Evolutionary conservation across 2,329 filamentous ascomycete genomes (phyloP).

Genomic region (Leptographium lundbergii): DNA sequence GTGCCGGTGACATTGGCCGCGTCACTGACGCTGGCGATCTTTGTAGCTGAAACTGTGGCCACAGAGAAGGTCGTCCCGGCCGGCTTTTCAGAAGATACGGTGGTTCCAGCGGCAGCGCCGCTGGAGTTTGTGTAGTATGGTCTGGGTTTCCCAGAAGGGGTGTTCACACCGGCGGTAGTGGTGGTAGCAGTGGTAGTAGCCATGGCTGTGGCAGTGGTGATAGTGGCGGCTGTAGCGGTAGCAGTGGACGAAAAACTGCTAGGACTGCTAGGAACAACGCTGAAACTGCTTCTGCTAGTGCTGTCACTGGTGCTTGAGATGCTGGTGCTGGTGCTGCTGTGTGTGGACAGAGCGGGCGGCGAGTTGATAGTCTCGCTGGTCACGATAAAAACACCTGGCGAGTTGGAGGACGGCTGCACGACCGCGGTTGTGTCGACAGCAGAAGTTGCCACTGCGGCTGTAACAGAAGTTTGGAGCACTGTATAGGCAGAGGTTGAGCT

Average conservation of each 20-base stretch:
- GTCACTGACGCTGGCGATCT: not conserved
- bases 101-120: not conserved
- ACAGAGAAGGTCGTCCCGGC: not conserved
- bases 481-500: not conserved
- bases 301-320: not conserved
- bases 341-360: not conserved
- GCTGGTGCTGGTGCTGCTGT: not conserved
- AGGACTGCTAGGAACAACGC: no score
- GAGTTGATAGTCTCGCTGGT: not conserved
- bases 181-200: not conserved
- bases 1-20: not conserved
- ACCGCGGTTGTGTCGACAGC: not conserved
- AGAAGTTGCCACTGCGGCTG: not conserved
- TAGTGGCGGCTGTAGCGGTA: not conserved
- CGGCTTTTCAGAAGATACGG: not conserved
- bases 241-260: no score
- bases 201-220: not conserved
- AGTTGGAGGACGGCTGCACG: not conserved
- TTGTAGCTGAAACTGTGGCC: not conserved
- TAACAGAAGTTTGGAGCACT: not conserved
- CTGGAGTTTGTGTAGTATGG: not conserved
- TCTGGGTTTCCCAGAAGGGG: not conserved
- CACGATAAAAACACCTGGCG: conserved; percentile 7
- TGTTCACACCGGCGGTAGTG: not conserved
- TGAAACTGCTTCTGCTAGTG: not conserved